Conservation (phyloP, 495 filamentous ascomycete species). For the Xylaria grammica region DNA sequence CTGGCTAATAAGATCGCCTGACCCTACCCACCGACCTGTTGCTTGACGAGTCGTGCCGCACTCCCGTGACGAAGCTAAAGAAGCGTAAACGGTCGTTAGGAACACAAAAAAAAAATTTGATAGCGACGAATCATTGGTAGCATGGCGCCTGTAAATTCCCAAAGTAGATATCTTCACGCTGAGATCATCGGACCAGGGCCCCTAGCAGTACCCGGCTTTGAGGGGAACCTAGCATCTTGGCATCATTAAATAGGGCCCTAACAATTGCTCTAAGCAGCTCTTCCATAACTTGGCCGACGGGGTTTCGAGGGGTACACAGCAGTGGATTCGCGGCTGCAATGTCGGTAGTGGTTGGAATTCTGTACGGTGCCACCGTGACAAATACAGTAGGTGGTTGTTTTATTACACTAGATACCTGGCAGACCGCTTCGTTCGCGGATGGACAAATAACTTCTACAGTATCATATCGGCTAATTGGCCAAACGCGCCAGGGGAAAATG, state of each 20-base stretch:
- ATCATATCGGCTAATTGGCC: slow-evolving; percentile 15
- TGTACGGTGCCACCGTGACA: slow-evolving; percentile 12
- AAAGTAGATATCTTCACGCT: not conserved
- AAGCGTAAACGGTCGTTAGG: not conserved
- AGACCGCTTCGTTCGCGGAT: slow-evolving; percentile 5
- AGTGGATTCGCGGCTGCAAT: slow-evolving; percentile 4
- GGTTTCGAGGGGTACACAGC: not conserved
- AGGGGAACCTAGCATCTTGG: slow-evolving; percentile 12
- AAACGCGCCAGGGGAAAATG: not conserved
- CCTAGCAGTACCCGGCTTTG: slow-evolving; percentile 1
- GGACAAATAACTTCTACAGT: slow-evolving; percentile 1
- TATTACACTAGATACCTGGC: not conserved
- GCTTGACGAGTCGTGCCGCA: not conserved
- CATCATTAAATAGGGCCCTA: not conserved
- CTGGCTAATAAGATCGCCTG: not conserved
- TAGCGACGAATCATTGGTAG: slow-evolving; percentile 8
- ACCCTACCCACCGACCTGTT: not conserved
- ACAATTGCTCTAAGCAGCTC: not conserved
- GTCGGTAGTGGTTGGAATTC: slow-evolving; percentile 8
- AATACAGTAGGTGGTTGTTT: not conserved
- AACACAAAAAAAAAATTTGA: not conserved
- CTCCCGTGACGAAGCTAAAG: not conserved
- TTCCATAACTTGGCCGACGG: not conserved
- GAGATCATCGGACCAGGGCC: slow-evolving; percentile 2
- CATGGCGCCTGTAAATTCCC: not conserved